A percentile compares a stretch with the other conserved stretches of the same genome.
Conservation (phyloP, 2,329 filamentous ascomycete genomes). For the Aureobasidium sp. region DNA sequence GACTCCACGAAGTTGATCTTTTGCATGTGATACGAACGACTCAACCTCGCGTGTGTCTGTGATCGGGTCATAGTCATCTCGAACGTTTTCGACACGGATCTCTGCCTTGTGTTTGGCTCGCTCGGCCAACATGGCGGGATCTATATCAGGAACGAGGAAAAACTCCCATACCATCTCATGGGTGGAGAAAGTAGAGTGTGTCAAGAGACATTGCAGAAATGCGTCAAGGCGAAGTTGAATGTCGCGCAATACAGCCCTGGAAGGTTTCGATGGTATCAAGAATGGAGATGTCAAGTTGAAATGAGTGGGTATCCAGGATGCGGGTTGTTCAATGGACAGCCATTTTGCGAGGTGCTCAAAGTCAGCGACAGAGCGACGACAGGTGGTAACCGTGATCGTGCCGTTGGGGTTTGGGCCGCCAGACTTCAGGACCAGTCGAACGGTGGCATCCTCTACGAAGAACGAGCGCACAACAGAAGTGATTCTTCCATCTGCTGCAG, state of each 20-base stretch:
- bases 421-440: constrained; percentile 89
- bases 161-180: constrained; percentile 99
- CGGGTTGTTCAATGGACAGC: constrained; percentile 81
- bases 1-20: constrained; percentile 80
- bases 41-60: constrained; percentile 79
- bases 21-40: constrained; percentile 82
- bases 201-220: constrained; percentile 78
- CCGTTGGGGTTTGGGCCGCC: constrained; percentile 75
- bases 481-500: constrained; percentile 69
- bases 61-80: constrained; percentile 81
- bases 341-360: constrained; percentile 86
- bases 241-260: constrained; percentile 76
- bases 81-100: constrained; percentile 72
- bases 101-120: constrained; percentile 82
- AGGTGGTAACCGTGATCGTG: constrained; percentile 90
- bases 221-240: constrained; percentile 80
- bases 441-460: constrained; percentile 93
- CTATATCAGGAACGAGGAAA: constrained; percentile 90
- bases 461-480: constrained; percentile 92
- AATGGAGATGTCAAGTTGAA: constrained; percentile 77
- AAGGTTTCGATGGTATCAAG: constrained; percentile 87
- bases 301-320: constrained; percentile 84
- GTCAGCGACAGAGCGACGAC: constrained; percentile 75
- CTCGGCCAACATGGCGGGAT: constrained; percentile 82
- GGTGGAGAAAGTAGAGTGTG: constrained; percentile 85